Evolutionary conservation across 306 rosid genomes (phyloP), one percentile per base, ranked within the genome.

Genomic region (Quercus dentata): DNA sequence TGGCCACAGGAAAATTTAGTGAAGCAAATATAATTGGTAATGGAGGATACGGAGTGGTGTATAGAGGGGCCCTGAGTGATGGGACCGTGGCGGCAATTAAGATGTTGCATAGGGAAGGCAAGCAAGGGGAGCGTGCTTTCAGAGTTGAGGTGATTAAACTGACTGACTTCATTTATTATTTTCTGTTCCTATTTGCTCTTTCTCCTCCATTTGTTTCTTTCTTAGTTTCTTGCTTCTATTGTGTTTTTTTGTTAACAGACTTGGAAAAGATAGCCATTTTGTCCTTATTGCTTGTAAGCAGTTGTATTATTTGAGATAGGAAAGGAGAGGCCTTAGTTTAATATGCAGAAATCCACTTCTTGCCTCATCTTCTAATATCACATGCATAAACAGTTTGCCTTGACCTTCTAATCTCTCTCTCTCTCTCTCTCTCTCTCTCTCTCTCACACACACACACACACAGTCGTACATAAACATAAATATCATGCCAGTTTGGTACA

Each of bases 91-190:
- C 91, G 15, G 97, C 98, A 73, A 87, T 96, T 83, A 96, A 93
- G 86, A 81, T 86, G 90, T 69, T 93, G 65, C 79, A 64, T 3
- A 85, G 85, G 77, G 89, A 88, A 30, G 97, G 99, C 23, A 93
- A 87, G 89, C 98, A 91, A 56, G 91, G 93, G 73, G 99, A 96
- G 89, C 99, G 98, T 85, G 91, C 94, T 62, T 96, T 96, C 88
- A 90, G 98, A 86, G 79, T 85, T 78, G 98, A 96, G 99, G 99
- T 96, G 20, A 49, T 11, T 49, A 3, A 12, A 49, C 54, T 49
- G 14, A 82, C 81, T 79, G 59, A 75, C 87, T 89, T 87, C 84
- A 85, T 89, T 88, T 69, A 81, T 79, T 81, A 30, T 41, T 65
- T 69, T 73, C 82, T 87, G 65, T 78, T 84, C 20, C 77, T 52